phyloP scores from a whole-genome alignment of 352 stramenopile genomes.

The Globisporangium recalcitrans region DNA sequence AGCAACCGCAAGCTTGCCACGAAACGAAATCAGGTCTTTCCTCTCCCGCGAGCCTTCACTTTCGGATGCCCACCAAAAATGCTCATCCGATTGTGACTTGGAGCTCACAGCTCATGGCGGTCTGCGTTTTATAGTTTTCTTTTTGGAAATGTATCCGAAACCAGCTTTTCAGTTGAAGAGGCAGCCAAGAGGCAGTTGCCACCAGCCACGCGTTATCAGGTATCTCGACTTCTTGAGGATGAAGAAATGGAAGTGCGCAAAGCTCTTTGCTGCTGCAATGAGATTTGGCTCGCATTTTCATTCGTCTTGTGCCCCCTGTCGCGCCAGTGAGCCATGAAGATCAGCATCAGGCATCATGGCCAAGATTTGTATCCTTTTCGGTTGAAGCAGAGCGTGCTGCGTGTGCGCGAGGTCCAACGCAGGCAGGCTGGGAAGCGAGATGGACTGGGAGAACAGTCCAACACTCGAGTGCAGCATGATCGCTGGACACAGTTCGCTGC shows the following conservation, averaged over 20 bases:
- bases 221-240: neutral
- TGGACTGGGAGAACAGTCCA: too few relatives aligned
- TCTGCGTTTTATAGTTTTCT: too few relatives aligned
- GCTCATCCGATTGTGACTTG: too few relatives aligned
- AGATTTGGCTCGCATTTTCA: neutral
- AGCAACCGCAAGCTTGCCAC: too few relatives aligned
- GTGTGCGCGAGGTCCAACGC: neutral
- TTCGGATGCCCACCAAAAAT: too few relatives aligned
- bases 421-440: neutral
- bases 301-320: neutral
- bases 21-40: neutral
- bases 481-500: too few relatives aligned
- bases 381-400: neutral
- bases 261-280: neutral
- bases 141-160: slow-evolving; percentile 3
- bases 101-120: too few relatives aligned
- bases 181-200: neutral
- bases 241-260: neutral
- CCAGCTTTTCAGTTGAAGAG: neutral
- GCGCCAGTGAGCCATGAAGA: neutral
- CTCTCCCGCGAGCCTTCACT: neutral
- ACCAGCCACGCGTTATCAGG: neutral
- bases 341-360: neutral
- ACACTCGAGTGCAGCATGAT: too few relatives aligned
- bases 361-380: neutral